Evolutionary conservation across 441 rosid species (phyloP).

Genomic region (Viola pubescens): DNA sequence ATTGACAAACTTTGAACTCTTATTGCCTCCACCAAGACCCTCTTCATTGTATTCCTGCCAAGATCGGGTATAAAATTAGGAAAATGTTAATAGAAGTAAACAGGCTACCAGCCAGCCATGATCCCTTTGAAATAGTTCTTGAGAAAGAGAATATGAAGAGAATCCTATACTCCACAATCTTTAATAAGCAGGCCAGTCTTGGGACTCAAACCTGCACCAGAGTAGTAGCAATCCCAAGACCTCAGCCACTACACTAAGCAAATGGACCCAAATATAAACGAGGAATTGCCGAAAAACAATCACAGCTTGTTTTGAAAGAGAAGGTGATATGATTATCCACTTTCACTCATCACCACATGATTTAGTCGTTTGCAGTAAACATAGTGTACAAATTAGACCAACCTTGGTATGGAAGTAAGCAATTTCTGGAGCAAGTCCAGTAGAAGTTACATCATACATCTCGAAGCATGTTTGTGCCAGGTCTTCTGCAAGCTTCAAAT

Average conservation of each 20-base stretch:
- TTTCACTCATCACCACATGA: conserved; percentile 1
- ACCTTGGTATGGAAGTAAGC: conserved; percentile 93
- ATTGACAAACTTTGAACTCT: conserved; percentile 57
- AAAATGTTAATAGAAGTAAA: conserved; percentile 11
- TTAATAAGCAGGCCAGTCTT: neutral
- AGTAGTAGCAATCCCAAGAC: neutral
- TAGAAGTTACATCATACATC: conserved; percentile 89
- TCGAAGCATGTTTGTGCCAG: conserved; percentile 89
- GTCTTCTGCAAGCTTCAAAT: conserved; percentile 92
- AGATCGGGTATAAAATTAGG: conserved; percentile 21
- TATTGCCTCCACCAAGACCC: conserved; percentile 89
- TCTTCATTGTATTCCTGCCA: conserved; percentile 68
- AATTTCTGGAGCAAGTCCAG: conserved; percentile 97
- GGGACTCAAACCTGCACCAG: neutral
- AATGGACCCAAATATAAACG: neutral
- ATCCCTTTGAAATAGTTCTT: neutral
- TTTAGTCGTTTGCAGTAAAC: conserved; percentile 1
- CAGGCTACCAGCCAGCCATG: neutral
- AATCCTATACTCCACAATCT: neutral
- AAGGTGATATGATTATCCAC: neutral
- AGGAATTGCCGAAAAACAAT: neutral
- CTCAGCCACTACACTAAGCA: neutral
- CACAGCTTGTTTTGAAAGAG: conserved; percentile 6
- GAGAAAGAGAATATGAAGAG: neutral
- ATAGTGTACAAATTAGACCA: conserved; percentile 16